A percentile compares a stretch with the other conserved stretches of the same genome.
phyloP scores from a whole-genome alignment of 2,329 filamentous ascomycete genomes.

The Trichoderma oligosporum region DNA sequence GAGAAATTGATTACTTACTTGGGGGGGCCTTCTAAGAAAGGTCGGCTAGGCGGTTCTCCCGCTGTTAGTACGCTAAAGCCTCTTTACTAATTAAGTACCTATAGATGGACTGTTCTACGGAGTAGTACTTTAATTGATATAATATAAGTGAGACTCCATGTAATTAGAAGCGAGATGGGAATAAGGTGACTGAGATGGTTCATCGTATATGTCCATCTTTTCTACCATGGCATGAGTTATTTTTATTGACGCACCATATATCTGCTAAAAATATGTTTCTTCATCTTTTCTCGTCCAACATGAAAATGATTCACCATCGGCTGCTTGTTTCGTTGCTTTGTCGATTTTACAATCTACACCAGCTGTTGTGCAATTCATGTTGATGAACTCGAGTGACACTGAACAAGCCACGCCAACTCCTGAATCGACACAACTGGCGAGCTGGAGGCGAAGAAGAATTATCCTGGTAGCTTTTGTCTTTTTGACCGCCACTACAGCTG shows the following conservation, averaged over 20 bases:
- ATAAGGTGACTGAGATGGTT: too few relatives aligned
- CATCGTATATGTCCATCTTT: too few relatives aligned
- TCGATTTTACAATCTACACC: neutral
- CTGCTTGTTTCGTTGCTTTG: neutral
- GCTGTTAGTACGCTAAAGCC: neutral
- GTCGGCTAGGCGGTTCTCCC: neutral
- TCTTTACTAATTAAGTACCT: neutral
- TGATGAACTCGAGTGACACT: neutral
- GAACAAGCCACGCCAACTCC: neutral
- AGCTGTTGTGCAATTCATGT: neutral
- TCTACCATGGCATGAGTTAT: too few relatives aligned
- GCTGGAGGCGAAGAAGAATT: neutral
- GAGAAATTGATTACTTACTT: neutral
- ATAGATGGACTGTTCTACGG: too few relatives aligned
- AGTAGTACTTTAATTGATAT: too few relatives aligned
- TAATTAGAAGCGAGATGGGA: too few relatives aligned
- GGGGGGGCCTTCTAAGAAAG: neutral
- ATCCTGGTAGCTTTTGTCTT: neutral
- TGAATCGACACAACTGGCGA: neutral
- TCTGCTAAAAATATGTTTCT: neutral
- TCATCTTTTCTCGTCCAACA: conserved; percentile 7
- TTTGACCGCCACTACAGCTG: neutral
- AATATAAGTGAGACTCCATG: too few relatives aligned
- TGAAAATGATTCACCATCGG: neutral
- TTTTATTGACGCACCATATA: too few relatives aligned